These are phyloP conservation scores for Fennellomyces sp. DNA, from an alignment of 371 early-diverging fungal genomes.

Conservation along the genomic window DNA sequence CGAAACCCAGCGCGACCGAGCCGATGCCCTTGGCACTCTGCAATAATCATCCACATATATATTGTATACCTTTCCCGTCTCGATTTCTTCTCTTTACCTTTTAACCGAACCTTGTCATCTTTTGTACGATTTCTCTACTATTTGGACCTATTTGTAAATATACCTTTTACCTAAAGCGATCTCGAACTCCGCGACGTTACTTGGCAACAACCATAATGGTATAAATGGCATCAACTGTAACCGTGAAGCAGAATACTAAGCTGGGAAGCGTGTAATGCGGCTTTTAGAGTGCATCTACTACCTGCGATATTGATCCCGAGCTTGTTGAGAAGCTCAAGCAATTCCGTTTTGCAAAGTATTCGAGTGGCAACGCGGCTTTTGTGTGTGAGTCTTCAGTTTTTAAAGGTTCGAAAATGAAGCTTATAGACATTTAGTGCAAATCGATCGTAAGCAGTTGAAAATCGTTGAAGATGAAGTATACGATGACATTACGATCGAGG, in stretches of 20 bases:
- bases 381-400: conserved; percentile 60
- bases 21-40: conserved; percentile 13
- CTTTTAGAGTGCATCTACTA: conserved; percentile 30
- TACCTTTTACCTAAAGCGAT: no score
- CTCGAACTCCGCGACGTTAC: not conserved
- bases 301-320: conserved; percentile 61
- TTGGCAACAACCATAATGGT: not conserved
- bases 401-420: not conserved
- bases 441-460: conserved; percentile 52
- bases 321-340: conserved; percentile 59
- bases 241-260: not conserved
- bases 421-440: conserved; percentile 48
- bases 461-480: conserved; percentile 60
- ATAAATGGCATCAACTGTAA: not conserved
- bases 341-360: conserved; percentile 63
- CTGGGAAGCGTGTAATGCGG: not conserved
- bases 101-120: no score
- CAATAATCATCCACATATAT: not conserved
- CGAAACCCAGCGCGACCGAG: conserved; percentile 21
- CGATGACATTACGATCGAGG: conserved; percentile 58
- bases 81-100: no score
- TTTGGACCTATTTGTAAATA: no score
- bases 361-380: conserved; percentile 61
- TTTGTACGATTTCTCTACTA: no score
- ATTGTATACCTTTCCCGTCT: no score